Conservation (phyloP, 192 early-diverging fungal species). For the Phlyctochytrium bullatum region DNA sequence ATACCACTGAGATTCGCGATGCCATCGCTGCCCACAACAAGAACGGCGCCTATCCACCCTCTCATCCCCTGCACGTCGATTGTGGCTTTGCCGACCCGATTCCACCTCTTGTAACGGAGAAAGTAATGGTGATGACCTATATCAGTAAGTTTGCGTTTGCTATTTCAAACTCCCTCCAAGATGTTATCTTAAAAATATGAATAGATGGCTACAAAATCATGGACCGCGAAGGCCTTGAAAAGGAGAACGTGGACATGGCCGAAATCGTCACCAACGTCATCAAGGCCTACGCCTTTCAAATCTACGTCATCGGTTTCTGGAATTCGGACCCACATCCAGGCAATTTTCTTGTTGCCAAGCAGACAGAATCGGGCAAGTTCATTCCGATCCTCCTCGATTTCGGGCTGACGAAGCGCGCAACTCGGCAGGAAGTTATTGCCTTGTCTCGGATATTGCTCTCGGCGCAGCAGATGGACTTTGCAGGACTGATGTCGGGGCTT, state of each 20-base stretch:
- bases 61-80: conserved; percentile 14
- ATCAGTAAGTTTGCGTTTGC: conserved; percentile 7
- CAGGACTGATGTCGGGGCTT: conserved; percentile 23
- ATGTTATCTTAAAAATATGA: background rate
- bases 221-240: background rate
- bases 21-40: conserved; percentile 9
- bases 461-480: conserved; percentile 24
- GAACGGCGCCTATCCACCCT: background rate
- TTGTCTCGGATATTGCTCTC: conserved; percentile 27
- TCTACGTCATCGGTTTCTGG: conserved; percentile 28
- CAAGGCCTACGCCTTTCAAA: conserved; percentile 30
- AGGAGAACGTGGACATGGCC: conserved; percentile 12
- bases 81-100: conserved; percentile 28
- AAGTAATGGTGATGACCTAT: conserved; percentile 16
- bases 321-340: conserved; percentile 29
- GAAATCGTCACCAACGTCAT: conserved; percentile 16
- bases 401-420: conserved; percentile 33
- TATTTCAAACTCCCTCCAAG: conserved; percentile 8
- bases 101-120: background rate
- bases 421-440: conserved; percentile 15
- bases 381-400: conserved; percentile 33
- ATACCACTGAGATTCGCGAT: conserved; percentile 24
- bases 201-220: conserved; percentile 21
- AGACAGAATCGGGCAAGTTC: background rate
- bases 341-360: conserved; percentile 23